Conservation (phyloP, 2,329 filamentous ascomycete genomes). For the Neonectria coccinea region DNA sequence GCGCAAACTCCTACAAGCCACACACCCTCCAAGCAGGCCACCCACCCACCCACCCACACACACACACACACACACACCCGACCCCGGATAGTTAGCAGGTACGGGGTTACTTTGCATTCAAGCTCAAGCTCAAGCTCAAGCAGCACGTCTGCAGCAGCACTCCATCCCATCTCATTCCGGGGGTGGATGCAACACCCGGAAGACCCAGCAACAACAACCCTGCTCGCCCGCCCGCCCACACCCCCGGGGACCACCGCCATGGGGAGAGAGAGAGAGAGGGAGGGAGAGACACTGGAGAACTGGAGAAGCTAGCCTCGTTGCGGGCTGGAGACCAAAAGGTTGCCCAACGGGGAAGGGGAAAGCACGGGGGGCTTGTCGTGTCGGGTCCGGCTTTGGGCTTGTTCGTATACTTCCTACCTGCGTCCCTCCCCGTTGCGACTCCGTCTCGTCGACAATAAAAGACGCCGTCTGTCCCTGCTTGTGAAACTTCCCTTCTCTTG, state of each 20-base stretch:
- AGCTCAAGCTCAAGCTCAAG: slow-evolving; percentile 30
- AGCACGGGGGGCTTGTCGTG: background rate
- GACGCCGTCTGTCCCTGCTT: slow-evolving; percentile 21
- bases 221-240: too few relatives aligned
- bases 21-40: too few relatives aligned
- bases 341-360: background rate
- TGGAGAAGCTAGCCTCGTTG: background rate
- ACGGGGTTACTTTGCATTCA: background rate
- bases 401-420: background rate
- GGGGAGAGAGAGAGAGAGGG: too few relatives aligned
- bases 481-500: slow-evolving; percentile 24
- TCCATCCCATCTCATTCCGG: slow-evolving; percentile 9
- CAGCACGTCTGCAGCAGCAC: background rate
- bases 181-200: slow-evolving; percentile 22
- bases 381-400: background rate
- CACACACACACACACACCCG: background rate
- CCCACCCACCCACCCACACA: background rate
- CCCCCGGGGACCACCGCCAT: too few relatives aligned
- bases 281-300: too few relatives aligned
- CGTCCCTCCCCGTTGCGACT: background rate
- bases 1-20: too few relatives aligned
- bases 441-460: slow-evolving; percentile 26
- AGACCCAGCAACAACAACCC: too few relatives aligned
- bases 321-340: background rate
- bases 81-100: background rate